Percentiles rank a stretch among this genome's conserved stretches.
Conservation (phyloP, 805 yeast genomes). For the Yamadazyma paraphyllophila region DNA sequence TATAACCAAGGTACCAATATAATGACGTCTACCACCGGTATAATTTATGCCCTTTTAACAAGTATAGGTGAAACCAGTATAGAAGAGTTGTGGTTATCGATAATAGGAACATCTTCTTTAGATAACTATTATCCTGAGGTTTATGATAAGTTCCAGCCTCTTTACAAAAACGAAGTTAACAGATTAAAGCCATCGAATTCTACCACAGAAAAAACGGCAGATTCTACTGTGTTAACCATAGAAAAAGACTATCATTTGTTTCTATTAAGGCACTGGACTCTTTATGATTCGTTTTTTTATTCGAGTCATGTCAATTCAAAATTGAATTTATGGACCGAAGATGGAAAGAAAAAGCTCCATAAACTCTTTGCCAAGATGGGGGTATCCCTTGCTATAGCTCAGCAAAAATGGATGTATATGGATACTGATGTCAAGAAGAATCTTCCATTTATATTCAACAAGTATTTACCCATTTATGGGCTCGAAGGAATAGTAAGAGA, state of each 20-base stretch:
- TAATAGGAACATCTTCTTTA: slow-evolving; percentile 83
- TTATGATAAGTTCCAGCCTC: slow-evolving; percentile 68
- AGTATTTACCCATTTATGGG: slow-evolving; percentile 72
- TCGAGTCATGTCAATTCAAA: slow-evolving; percentile 91
- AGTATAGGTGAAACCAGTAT: slow-evolving; percentile 77
- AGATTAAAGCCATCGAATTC: slow-evolving; percentile 52
- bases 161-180: slow-evolving; percentile 77
- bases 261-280: slow-evolving; percentile 86
- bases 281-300: slow-evolving; percentile 86
- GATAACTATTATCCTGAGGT: slow-evolving; percentile 72
- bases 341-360: slow-evolving; percentile 81
- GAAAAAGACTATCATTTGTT: slow-evolving; percentile 87
- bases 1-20: slow-evolving; percentile 82
- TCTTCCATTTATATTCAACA: slow-evolving; percentile 64
- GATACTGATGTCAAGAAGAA: slow-evolving; percentile 75
- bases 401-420: slow-evolving; percentile 90
- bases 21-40: slow-evolving; percentile 71
- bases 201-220: slow-evolving; percentile 33
- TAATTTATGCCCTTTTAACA: slow-evolving; percentile 75
- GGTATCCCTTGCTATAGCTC: slow-evolving; percentile 80
- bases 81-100: slow-evolving; percentile 77
- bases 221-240: slow-evolving; percentile 49
- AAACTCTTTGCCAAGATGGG: slow-evolving; percentile 97
- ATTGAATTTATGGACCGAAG: slow-evolving; percentile 84
- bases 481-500: slow-evolving; percentile 78